These are phyloP conservation scores for Leishmania mexicana DNA, from an alignment of 208 protist genomes.

Conservation along the genomic window DNA sequence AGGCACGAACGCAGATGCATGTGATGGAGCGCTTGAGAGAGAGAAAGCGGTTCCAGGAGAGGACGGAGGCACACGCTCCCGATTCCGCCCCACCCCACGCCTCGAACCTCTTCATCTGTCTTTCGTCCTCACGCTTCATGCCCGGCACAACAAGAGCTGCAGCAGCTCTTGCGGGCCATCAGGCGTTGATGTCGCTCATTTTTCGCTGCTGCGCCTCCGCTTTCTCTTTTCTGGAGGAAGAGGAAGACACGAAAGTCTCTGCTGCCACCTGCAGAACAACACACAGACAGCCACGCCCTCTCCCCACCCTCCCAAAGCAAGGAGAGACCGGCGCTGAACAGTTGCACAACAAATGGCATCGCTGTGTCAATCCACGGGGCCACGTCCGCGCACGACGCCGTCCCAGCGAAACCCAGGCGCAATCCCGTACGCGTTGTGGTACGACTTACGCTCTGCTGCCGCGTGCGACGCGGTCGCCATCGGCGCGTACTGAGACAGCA, in stretches of 20 bases:
- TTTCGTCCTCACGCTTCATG: too few relatives aligned
- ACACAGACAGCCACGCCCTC: neutral
- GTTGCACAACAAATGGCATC: neutral
- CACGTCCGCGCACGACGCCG: slow-evolving; percentile 79
- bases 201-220: neutral
- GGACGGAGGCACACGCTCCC: neutral
- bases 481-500: slow-evolving; percentile 79
- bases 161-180: neutral
- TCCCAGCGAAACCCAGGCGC: slow-evolving; percentile 85
- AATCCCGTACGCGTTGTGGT: slow-evolving; percentile 32
- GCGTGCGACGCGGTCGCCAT: neutral
- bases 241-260: neutral
- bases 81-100: neutral
- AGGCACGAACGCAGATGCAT: neutral
- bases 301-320: neutral
- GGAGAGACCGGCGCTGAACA: neutral
- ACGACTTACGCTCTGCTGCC: neutral
- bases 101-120: neutral
- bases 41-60: neutral
- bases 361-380: slow-evolving; percentile 13
- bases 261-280: neutral
- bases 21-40: neutral
- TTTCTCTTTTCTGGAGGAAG: neutral
- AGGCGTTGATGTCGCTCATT: neutral
- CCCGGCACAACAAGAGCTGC: neutral